Percentiles rank a stretch among this genome's conserved stretches.
These are phyloP conservation scores for Xylaria sp. DNA, from an alignment of 2,329 filamentous ascomycete species.

Conservation along the genomic window DNA sequence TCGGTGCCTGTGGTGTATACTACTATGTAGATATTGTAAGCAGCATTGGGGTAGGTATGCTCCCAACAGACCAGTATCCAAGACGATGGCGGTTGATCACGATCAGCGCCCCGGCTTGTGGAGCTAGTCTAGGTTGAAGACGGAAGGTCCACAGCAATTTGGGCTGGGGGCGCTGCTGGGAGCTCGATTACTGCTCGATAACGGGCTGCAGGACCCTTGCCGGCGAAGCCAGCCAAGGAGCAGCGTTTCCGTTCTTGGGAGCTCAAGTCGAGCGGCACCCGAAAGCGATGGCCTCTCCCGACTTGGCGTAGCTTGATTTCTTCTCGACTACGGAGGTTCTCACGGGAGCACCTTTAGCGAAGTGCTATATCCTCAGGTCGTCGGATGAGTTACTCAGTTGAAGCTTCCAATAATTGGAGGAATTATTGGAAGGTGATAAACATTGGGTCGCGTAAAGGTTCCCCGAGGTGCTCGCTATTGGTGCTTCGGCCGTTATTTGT, in stretches of 20 bases:
- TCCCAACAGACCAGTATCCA: slow-evolving; percentile 1
- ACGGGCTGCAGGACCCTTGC: slow-evolving; percentile 13
- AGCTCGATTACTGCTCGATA: too few relatives aligned
- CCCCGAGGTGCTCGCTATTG: too few relatives aligned
- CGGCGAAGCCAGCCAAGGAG: background rate
- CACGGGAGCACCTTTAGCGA: background rate
- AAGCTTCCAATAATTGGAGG: background rate
- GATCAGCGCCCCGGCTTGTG: slow-evolving; percentile 10
- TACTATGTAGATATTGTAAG: background rate
- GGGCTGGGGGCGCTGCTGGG: slow-evolving; percentile 11
- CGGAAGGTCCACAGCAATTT: slow-evolving; percentile 32
- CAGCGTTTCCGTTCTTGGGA: slow-evolving; percentile 3
- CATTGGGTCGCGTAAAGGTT: background rate
- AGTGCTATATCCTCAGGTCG: background rate
- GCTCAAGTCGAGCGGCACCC: background rate
- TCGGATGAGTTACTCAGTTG: background rate
- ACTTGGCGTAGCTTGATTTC: background rate
- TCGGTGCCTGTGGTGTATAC: background rate
- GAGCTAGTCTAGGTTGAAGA: slow-evolving; percentile 32
- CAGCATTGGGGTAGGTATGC: slow-evolving; percentile 12
- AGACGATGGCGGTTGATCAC: slow-evolving; percentile 9
- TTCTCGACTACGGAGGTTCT: background rate
- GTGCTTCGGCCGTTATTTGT: too few relatives aligned
- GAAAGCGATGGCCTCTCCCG: slow-evolving; percentile 5
- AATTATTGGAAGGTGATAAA: too few relatives aligned